These are phyloP conservation scores for Cryphonectria nitschkei DNA, from an alignment of 2,329 filamentous ascomycete species.

Conservation along the genomic window DNA sequence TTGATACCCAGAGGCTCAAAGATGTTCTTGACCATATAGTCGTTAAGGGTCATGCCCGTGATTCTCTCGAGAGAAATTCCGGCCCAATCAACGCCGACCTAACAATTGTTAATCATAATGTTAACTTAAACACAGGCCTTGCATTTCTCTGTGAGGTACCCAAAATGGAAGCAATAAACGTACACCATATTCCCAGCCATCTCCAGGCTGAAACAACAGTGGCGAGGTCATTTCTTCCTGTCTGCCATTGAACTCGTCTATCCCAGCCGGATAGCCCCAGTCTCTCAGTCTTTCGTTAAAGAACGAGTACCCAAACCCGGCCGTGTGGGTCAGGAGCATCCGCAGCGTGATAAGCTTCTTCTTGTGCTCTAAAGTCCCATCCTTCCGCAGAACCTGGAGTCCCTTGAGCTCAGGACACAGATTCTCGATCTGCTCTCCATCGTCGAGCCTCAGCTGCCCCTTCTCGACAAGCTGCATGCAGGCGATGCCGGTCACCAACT, in stretches of 20 bases:
- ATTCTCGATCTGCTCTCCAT: slow-evolving; percentile 29
- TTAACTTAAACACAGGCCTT: background rate
- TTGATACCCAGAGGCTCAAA: slow-evolving; percentile 49
- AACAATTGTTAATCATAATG: background rate
- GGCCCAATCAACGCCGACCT: slow-evolving; percentile 57
- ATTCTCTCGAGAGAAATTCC: slow-evolving; percentile 49
- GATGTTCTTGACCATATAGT: slow-evolving; percentile 49
- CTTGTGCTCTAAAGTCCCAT: slow-evolving; percentile 48
- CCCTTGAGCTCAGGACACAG: slow-evolving; percentile 54
- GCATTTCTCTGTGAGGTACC: background rate
- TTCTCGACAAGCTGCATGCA: slow-evolving; percentile 59
- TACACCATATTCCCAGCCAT: slow-evolving; percentile 63
- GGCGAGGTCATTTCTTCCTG: slow-evolving; percentile 55
- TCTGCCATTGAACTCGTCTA: slow-evolving; percentile 62
- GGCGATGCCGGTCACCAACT: slow-evolving; percentile 56
- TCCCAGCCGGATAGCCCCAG: slow-evolving; percentile 51
- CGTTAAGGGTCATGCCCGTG: slow-evolving; percentile 45
- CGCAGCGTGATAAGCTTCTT: slow-evolving; percentile 56
- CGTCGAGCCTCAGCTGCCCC: slow-evolving; percentile 33
- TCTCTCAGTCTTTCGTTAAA: slow-evolving; percentile 54
- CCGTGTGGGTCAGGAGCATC: slow-evolving; percentile 60
- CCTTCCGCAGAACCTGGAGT: slow-evolving; percentile 48
- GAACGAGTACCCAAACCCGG: slow-evolving; percentile 62
- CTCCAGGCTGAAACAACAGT: slow-evolving; percentile 66
- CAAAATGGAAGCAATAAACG: background rate